Percentiles rank a stretch among this genome's conserved stretches.
These are phyloP conservation scores for Scheffersomyces ergatensis DNA, from an alignment of 805 yeast species.

Conservation along the genomic window DNA sequence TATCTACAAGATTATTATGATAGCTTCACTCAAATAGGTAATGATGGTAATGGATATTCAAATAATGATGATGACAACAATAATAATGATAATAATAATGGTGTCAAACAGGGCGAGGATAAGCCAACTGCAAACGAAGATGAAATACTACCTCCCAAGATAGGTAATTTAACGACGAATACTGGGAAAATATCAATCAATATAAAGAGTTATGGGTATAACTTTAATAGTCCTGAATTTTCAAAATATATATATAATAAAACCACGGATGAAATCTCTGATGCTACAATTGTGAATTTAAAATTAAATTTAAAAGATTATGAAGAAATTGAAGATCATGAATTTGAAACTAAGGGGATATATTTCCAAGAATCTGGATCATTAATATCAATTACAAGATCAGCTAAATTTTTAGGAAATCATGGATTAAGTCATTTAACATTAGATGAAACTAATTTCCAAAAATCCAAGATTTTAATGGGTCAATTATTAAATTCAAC, in stretches of 20 bases:
- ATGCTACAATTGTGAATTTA: constrained; percentile 34
- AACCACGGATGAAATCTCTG: constrained; percentile 16
- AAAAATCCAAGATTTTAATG: constrained; percentile 44
- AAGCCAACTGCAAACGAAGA: neutral
- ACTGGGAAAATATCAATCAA: constrained; percentile 24
- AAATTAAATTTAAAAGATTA: constrained; percentile 34
- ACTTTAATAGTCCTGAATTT: constrained; percentile 18
- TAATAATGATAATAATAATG: constrained; percentile 10
- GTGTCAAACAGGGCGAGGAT: neutral
- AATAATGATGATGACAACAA: constrained; percentile 21
- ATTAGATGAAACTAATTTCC: constrained; percentile 39
- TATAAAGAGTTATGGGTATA: constrained; percentile 20
- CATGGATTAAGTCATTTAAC: constrained; percentile 60
- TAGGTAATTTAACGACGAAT: constrained; percentile 27
- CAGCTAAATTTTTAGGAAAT: constrained; percentile 65
- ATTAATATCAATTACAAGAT: constrained; percentile 52
- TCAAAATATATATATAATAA: constrained; percentile 9
- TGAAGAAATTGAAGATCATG: constrained; percentile 48
- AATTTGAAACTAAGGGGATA: constrained; percentile 53
- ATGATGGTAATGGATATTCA: constrained; percentile 15
- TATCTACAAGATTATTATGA: constrained; percentile 29
- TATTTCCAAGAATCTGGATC: constrained; percentile 69
- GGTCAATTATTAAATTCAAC: constrained; percentile 44
- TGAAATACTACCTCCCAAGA: constrained; percentile 1
- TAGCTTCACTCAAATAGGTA: constrained; percentile 12